phyloP scores from a whole-genome alignment of 176 grass and related monocot genomes.

The Hsuehochloa calcarea region DNA sequence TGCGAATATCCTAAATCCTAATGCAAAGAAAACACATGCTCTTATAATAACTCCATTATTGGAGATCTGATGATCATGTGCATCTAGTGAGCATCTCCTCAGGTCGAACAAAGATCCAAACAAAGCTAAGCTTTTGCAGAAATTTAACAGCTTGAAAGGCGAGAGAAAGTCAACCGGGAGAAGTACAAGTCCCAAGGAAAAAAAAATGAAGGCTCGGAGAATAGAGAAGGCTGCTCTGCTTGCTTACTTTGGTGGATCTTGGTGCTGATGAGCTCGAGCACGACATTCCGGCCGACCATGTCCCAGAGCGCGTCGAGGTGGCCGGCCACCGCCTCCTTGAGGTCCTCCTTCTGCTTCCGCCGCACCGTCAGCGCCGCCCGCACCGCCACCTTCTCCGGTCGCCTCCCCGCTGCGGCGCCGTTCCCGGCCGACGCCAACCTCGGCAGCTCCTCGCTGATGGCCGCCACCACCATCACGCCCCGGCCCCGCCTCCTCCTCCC shows the following conservation, averaged over 20 bases:
- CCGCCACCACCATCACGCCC: conserved; percentile 42
- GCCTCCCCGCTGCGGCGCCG: neutral
- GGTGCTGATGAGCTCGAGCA: conserved; percentile 93
- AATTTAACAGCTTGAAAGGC: conserved; percentile 12
- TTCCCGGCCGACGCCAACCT: conserved; percentile 34
- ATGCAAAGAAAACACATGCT: neutral
- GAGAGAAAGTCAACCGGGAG: conserved; percentile 19
- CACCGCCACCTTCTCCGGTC: conserved; percentile 45
- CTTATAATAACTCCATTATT: conserved; percentile 11
- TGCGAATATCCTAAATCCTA: conserved; percentile 24
- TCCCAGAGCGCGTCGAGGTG: conserved; percentile 83
- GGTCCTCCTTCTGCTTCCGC: conserved; percentile 93
- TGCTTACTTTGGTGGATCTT: conserved; percentile 77
- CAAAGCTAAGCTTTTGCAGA: neutral
- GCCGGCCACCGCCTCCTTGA: conserved; percentile 76
- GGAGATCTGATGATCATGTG: conserved; percentile 25
- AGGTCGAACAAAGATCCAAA: neutral
- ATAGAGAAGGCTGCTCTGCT: neutral
- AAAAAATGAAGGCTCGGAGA: neutral
- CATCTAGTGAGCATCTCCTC: conserved; percentile 34
- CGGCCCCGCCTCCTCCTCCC: neutral
- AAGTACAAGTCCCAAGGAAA: neutral
- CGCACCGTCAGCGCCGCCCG: conserved; percentile 88
- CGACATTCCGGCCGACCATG: conserved; percentile 79
- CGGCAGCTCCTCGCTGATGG: conserved; percentile 78